Percentiles rank a stretch among this genome's conserved stretches.
These are phyloP conservation scores for Durio zibethinus DNA, from an alignment of 345 rosid species.

Conservation along the genomic window DNA sequence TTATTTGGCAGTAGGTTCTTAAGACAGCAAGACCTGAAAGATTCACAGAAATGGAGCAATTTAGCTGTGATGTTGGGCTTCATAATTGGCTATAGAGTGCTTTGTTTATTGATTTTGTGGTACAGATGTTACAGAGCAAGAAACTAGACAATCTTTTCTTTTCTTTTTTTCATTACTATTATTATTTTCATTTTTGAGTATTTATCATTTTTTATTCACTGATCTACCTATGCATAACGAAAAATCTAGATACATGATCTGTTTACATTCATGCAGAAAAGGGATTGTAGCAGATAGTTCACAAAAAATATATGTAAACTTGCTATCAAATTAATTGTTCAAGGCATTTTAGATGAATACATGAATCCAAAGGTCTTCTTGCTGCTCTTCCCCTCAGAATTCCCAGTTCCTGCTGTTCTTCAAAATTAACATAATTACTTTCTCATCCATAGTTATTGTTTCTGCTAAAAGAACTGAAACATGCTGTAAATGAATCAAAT, in stretches of 20 bases:
- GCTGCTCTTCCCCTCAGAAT: neutral
- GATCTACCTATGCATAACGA: neutral
- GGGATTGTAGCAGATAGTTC: neutral
- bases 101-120: constrained; percentile 71
- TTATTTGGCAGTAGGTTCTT: constrained; percentile 49
- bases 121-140: constrained; percentile 57
- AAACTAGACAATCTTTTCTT: constrained; percentile 30
- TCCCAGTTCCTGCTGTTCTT: neutral
- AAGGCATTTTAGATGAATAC: neutral
- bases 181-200: neutral
- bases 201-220: neutral
- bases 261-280: neutral
- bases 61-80: constrained; percentile 68
- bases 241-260: neutral
- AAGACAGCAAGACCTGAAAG: constrained; percentile 41
- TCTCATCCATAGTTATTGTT: neutral
- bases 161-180: neutral
- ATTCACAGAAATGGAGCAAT: constrained; percentile 50
- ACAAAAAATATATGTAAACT: neutral
- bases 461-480: neutral
- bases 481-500: neutral
- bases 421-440: neutral
- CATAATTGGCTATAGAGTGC: constrained; percentile 68
- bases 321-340: neutral
- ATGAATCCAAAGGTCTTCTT: neutral